Percentiles rank a stretch among this genome's conserved stretches.
Conservation (phyloP, 768 basidiomycete genomes). For the Amanita phalloides region DNA sequence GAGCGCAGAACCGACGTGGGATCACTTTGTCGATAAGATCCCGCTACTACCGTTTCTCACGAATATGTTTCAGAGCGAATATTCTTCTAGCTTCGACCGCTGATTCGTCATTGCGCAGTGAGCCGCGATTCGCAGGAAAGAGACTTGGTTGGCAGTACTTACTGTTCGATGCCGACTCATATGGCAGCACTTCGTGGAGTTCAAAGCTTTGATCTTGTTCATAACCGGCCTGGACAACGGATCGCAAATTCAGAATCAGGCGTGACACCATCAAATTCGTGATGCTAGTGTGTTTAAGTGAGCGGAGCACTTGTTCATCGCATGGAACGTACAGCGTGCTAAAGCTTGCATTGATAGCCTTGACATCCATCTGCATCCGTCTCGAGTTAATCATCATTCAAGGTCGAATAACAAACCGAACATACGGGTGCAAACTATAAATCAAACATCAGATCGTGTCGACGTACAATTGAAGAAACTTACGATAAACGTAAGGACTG, state of each 20-base stretch:
- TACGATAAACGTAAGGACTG: conserved; percentile 22
- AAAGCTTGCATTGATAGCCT: conserved; percentile 27
- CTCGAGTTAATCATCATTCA: background rate
- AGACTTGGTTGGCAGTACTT: background rate
- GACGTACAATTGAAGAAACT: conserved; percentile 1
- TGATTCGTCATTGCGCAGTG: background rate
- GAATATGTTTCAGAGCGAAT: too few species aligned
- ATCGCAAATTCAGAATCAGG: conserved; percentile 22
- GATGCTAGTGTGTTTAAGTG: conserved; percentile 12
- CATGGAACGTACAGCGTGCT: conserved; percentile 20
- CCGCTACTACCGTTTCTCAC: too few species aligned
- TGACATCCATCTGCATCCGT: conserved; percentile 18
- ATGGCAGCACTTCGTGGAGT: background rate
- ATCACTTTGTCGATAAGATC: too few species aligned
- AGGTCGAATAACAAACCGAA: background rate
- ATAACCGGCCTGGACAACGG: background rate
- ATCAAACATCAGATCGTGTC: background rate
- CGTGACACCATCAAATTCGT: conserved; percentile 28
- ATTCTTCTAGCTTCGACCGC: too few species aligned
- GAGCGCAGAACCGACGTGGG: too few species aligned
- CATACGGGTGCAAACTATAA: conserved; percentile 17
- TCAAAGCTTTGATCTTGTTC: background rate
- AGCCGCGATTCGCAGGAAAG: background rate
- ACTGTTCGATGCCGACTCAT: background rate
- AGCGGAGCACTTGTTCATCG: background rate